A percentile compares a stretch with the other conserved stretches of the same genome.
These are phyloP conservation scores for Fusarium phyllophilum DNA, from an alignment of 2,329 filamentous ascomycete species.

Conservation along the genomic window DNA sequence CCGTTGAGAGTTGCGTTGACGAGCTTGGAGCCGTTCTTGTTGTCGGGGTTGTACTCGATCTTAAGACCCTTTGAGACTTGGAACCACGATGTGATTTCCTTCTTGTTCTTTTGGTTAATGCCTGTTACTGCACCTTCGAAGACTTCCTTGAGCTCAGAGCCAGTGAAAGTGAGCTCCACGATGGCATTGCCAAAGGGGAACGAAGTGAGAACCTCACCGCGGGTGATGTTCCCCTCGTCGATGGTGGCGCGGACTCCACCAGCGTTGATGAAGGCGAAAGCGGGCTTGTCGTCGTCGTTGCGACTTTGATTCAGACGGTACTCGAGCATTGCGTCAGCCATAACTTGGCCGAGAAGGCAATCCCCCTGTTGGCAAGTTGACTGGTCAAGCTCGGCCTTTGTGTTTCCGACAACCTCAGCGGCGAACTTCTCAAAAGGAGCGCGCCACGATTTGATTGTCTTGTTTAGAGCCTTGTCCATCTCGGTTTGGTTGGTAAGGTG, in stretches of 20 bases:
- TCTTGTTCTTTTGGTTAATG: conserved; percentile 64
- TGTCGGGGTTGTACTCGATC: conserved; percentile 66
- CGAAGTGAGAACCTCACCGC: conserved; percentile 70
- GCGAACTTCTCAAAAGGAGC: conserved; percentile 70
- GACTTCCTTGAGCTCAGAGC: conserved; percentile 64
- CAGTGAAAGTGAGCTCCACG: conserved; percentile 65
- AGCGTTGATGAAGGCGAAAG: conserved; percentile 71
- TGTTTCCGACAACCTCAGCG: conserved; percentile 64
- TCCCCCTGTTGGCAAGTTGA: conserved; percentile 66
- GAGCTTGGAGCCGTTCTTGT: conserved; percentile 60
- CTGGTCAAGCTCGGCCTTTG: conserved; percentile 67
- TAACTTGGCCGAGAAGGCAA: conserved; percentile 66
- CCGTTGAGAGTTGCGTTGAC: conserved; percentile 63
- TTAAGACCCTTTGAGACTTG: conserved; percentile 68
- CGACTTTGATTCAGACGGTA: conserved; percentile 63
- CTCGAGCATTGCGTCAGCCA: conserved; percentile 68
- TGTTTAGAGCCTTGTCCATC: conserved; percentile 66
- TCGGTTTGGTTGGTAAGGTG: conserved; percentile 70
- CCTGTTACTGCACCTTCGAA: conserved; percentile 68
- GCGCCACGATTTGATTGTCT: conserved; percentile 67
- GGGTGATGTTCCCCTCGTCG: conserved; percentile 68
- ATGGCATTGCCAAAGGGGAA: conserved; percentile 75
- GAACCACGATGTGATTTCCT: conserved; percentile 66
- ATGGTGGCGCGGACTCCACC: conserved; percentile 73
- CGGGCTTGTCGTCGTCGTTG: conserved; percentile 50